Percentiles rank a stretch among this genome's conserved stretches.
Evolutionary conservation across 345 rosid species (phyloP).

Genomic region (Litchi chinensis): DNA sequence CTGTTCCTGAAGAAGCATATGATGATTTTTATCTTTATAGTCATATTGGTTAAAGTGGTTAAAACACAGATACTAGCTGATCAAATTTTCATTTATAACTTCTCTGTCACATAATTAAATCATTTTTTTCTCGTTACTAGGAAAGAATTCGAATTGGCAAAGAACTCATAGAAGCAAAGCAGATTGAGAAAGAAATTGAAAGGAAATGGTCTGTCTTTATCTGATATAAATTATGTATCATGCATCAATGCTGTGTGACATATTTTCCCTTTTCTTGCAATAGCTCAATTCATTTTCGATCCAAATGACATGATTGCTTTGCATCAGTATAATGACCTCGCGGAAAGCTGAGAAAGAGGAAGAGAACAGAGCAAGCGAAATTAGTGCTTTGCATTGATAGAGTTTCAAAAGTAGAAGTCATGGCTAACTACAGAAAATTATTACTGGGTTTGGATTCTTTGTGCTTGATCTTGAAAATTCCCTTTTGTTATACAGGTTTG

Average conservation of each 20-base stretch:
- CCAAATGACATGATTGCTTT: conserved; percentile 9
- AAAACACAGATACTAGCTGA: neutral
- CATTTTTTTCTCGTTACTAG: conserved; percentile 36
- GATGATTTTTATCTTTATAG: neutral
- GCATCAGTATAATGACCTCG: conserved; percentile 66
- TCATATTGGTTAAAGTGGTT: neutral
- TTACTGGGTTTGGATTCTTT: too few relatives aligned
- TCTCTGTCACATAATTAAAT: neutral
- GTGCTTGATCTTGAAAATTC: too few relatives aligned
- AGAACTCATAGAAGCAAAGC: conserved; percentile 93
- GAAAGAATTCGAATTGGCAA: conserved; percentile 96
- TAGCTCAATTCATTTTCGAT: neutral
- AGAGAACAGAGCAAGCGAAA: conserved; percentile 29
- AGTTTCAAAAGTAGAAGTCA: neutral
- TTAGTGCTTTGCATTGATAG: neutral
- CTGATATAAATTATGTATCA: neutral
- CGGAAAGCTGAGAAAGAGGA: too few relatives aligned
- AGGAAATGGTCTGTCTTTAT: conserved; percentile 72
- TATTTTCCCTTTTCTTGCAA: neutral
- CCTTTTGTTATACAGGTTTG: too few relatives aligned
- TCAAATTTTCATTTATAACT: neutral
- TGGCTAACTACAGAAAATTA: neutral
- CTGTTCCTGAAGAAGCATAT: neutral
- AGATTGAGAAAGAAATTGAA: conserved; percentile 92
- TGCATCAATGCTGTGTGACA: neutral